Base-by-base conservation (phyloP, 2,329 filamentous ascomycete genomes). In the Talaromyces amestolkiae region DNA sequence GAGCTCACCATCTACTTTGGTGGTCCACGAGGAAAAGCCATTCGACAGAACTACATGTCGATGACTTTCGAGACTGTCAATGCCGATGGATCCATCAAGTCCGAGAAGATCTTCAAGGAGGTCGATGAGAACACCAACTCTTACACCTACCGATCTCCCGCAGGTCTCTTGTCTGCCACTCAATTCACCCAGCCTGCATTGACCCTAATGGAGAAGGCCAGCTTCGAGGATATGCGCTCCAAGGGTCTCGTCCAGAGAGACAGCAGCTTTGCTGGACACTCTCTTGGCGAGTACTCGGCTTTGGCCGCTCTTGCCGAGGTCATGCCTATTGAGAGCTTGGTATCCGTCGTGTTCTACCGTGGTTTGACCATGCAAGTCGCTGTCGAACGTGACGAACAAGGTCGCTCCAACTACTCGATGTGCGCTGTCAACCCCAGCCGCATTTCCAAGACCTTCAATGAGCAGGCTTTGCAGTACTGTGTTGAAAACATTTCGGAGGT, bases 1-100 rank as follows among this genome's bases (percentile, higher is more conserved):
- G 95, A 98, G 82, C 89, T 99, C 64, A 99, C 96, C 5, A 92
- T 99, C 70, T 91, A 99, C 84, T 99, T 99, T 75, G 95, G 96
- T 82, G 95, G 95, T 58, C 93, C 95, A 68, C 91, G 92, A 66
- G 95, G 95, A 76, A 99, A 98, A 83, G 93, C 92, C 61, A 99
- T 99, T 72, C 92, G 95, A 69, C 91, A 97, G 76, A 99, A 99
- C 81, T 99, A 99, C 84, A 98, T 98, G 91, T 89, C 94, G 67
- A 99, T 99, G 95, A 98, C 94, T 58, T 99, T 98, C 80, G 95
- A 99, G 83, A 96, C 94, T n/a, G 93, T 99, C 62, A 91, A 90
- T 66, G 83, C 91, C 1, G 95, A 99, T 77, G 95, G 95, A 31
- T 87, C 87, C 41, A 93, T 97, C 83, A 98, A 97, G 81, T 97